Evolutionary conservation across 202 grass and related monocot species (phyloP), one percentile per base, ranked within the genome.

Genomic region (Brachypodium distachyon): DNA sequence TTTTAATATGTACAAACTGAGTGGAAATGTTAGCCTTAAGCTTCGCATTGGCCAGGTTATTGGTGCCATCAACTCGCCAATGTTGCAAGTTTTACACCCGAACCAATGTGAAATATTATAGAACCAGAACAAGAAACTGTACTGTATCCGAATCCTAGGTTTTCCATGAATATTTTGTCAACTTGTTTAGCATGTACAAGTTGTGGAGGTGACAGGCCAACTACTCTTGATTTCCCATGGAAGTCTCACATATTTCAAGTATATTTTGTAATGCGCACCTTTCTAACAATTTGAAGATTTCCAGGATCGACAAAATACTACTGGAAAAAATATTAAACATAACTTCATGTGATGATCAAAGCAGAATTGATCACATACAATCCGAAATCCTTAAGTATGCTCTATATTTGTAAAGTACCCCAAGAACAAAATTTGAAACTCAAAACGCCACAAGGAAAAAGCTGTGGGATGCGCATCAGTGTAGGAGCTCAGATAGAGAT

Each of bases 11-110:
- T 10, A 0, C 32, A 34, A 33, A 77, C 6, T 23, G 19, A 26
- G 11, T 68, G 65, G 48, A 50, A 66, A 37, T 46, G 34, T 44
- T 63, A 49, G 70, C 43, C 39, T 77, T 69, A 65, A 40, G 9
- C 50, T 70, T 86, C 26, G 28, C 10, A 49, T 52, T 46, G 82
- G 43, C 82, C 61, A 42, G n/a, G 57, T 56, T 61, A 64, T 53
- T 7, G 1, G 6, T 27, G 12, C 4, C 29, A 38, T 41, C 41
- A 29, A 22, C n/a, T 46, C 38, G 21, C 63, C 18, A 58, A 68
- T n/a, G 37, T 7, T 28, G 61, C 3, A 31, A 56, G 63, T 18
- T 42, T 12, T 41, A 16, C 6, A 26, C 34, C 72, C 28, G 49
- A 16, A 53, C 28, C 31, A 63, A 47, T 31, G 61, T 70, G 65